Conservation (phyloP, 768 basidiomycete species). For the Amanita pallidorosea region DNA sequence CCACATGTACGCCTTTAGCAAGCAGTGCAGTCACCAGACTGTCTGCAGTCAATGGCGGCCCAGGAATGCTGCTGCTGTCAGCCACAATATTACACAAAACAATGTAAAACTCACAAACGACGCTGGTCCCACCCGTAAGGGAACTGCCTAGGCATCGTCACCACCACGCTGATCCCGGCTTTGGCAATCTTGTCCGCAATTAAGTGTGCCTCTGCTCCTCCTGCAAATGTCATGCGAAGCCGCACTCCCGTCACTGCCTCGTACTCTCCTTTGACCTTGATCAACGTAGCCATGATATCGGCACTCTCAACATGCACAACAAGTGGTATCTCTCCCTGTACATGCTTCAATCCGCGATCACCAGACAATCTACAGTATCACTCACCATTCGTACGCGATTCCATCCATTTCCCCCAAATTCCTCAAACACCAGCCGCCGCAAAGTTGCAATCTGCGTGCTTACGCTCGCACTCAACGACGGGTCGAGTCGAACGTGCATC, state of each 20-base stretch:
- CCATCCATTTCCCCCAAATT: constrained; percentile 17
- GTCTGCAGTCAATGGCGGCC: constrained; percentile 54
- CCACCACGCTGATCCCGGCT: constrained; percentile 62
- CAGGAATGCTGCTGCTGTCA: constrained; percentile 36
- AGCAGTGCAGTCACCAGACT: constrained; percentile 45
- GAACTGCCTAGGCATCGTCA: constrained; percentile 52
- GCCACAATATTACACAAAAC: neutral
- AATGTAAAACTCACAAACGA: constrained; percentile 43
- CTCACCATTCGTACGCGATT: constrained; percentile 24
- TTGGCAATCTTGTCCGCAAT: constrained; percentile 51
- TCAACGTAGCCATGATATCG: constrained; percentile 64
- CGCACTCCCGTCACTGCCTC: constrained; percentile 22
- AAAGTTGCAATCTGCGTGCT: constrained; percentile 56
- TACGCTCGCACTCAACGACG: constrained; percentile 31
- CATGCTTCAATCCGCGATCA: constrained; percentile 9
- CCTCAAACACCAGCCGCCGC: constrained; percentile 28
- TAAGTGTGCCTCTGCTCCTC: constrained; percentile 51
- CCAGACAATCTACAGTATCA: constrained; percentile 4
- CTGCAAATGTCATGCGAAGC: constrained; percentile 39
- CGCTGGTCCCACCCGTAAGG: constrained; percentile 55
- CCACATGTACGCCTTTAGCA: constrained; percentile 52
- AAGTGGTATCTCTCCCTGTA: constrained; percentile 47
- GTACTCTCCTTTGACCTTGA: constrained; percentile 47
- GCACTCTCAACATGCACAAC: constrained; percentile 61
- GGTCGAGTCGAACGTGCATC: constrained; percentile 44